Percentiles rank a stretch among this genome's conserved stretches.
Evolutionary conservation across 805 yeast species (phyloP).

Genomic region (Pichia rugopelliculosa): DNA sequence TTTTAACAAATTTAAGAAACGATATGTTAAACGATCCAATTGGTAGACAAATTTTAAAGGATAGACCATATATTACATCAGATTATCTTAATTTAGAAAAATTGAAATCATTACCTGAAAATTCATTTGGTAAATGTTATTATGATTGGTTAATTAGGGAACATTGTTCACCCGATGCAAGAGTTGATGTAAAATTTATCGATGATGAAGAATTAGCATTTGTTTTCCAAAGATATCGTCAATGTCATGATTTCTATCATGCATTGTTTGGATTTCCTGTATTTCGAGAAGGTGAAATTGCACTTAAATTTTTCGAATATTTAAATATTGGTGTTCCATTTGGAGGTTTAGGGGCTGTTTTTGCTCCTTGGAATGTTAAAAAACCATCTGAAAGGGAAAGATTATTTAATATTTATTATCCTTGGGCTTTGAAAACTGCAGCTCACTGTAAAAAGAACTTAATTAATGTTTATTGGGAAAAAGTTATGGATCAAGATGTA

Average conservation of each 20-base stretch:
- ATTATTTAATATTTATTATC: slow-evolving; percentile 64
- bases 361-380: slow-evolving; percentile 76
- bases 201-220: slow-evolving; percentile 88
- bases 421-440: slow-evolving; percentile 81
- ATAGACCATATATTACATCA: slow-evolving; percentile 77
- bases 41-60: slow-evolving; percentile 73
- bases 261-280: slow-evolving; percentile 87
- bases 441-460: slow-evolving; percentile 53
- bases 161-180: slow-evolving; percentile 88
- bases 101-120: slow-evolving; percentile 51
- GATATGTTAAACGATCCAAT: slow-evolving; percentile 69
- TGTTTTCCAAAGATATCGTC: slow-evolving; percentile 89
- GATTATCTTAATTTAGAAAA: slow-evolving; percentile 57
- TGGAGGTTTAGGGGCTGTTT: slow-evolving; percentile 88
- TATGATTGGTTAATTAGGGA: slow-evolving; percentile 76
- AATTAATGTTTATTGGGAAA: slow-evolving; percentile 90
- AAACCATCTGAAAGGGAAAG: slow-evolving; percentile 49
- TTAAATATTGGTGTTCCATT: slow-evolving; percentile 90
- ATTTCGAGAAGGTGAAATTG: slow-evolving; percentile 92
- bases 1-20: slow-evolving; percentile 53
- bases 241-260: slow-evolving; percentile 95
- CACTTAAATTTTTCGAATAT: slow-evolving; percentile 86
- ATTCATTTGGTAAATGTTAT: slow-evolving; percentile 75
- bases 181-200: slow-evolving; percentile 81
- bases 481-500: slow-evolving; percentile 62